Percentiles rank a stretch among this genome's conserved stretches.
Evolutionary conservation across 352 stramenopile species (phyloP).

Genomic region (Phytophthora megakarya): DNA sequence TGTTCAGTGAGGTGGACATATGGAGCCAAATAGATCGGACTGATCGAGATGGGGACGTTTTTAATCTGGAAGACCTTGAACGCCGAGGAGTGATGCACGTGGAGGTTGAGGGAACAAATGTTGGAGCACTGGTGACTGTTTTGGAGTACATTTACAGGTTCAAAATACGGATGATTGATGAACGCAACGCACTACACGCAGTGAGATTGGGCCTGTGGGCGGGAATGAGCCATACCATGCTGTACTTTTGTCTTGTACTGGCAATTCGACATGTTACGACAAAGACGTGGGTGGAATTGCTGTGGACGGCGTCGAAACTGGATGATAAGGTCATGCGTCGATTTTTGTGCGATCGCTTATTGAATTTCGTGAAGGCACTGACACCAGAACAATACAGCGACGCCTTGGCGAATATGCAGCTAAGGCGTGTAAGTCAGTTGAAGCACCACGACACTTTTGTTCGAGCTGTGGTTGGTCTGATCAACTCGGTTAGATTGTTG

Average conservation of each 20-base stretch:
- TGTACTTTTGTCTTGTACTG: conserved; percentile 51
- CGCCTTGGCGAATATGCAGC: conserved; percentile 22
- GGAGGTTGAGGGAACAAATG: conserved; percentile 40
- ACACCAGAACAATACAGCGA: conserved; percentile 27
- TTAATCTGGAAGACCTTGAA: background rate
- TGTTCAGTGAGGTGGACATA: conserved; percentile 26
- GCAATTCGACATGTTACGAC: conserved; percentile 37
- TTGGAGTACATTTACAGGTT: conserved; percentile 69
- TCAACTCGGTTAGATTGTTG: conserved; percentile 46
- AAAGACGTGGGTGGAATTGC: conserved; percentile 54
- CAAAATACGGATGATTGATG: conserved; percentile 39
- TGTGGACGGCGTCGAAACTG: conserved; percentile 38
- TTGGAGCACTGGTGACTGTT: conserved; percentile 48
- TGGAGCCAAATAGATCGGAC: background rate
- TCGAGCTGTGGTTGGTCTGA: conserved; percentile 44
- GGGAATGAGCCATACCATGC: conserved; percentile 34
- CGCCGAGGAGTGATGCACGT: conserved; percentile 42
- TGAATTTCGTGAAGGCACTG: conserved; percentile 32
- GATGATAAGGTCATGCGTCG: conserved; percentile 17
- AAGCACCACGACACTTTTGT: conserved; percentile 37
- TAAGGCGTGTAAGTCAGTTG: conserved; percentile 20
- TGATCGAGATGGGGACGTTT: background rate
- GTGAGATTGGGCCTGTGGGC: conserved; percentile 55
- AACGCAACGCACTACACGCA: conserved; percentile 39
- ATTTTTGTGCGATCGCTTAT: conserved; percentile 33